phyloP scores from a whole-genome alignment of 257 asterid genomes.

The Solanum lycopersicoides region DNA sequence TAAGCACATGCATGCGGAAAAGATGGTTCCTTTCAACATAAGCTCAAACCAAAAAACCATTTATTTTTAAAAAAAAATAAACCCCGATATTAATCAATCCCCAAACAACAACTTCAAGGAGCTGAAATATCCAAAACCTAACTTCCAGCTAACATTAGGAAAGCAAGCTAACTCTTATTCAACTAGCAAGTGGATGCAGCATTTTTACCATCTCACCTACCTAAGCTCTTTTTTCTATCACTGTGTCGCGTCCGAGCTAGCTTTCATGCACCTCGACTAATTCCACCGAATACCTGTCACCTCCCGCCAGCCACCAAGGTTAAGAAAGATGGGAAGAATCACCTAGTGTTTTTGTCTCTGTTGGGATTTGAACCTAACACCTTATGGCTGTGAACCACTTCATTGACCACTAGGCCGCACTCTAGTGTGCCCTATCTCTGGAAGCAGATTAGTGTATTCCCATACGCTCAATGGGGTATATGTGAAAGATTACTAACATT shows the following conservation, averaged over 20 bases:
- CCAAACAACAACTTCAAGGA: neutral
- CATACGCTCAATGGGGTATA: neutral
- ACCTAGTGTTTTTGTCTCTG: neutral
- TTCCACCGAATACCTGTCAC: neutral
- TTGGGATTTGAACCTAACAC: neutral
- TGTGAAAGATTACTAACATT: neutral
- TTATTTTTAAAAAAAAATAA: neutral
- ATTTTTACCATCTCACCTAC: neutral
- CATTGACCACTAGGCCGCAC: neutral
- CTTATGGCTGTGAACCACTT: neutral
- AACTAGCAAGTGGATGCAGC: neutral
- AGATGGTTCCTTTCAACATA: neutral
- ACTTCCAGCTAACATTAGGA: neutral
- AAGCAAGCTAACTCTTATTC: neutral
- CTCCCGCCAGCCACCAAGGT: neutral
- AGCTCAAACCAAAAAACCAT: neutral
- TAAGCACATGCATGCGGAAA: neutral
- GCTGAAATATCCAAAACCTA: neutral
- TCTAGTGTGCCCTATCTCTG: neutral
- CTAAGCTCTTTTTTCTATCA: neutral
- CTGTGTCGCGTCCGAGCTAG: neutral
- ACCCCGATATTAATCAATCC: neutral
- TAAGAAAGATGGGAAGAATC: neutral
- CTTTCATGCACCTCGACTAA: neutral
- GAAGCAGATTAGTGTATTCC: neutral